Evolutionary conservation across 2,329 filamentous ascomycete genomes (phyloP).

Genomic region (Basipetospora sp.): DNA sequence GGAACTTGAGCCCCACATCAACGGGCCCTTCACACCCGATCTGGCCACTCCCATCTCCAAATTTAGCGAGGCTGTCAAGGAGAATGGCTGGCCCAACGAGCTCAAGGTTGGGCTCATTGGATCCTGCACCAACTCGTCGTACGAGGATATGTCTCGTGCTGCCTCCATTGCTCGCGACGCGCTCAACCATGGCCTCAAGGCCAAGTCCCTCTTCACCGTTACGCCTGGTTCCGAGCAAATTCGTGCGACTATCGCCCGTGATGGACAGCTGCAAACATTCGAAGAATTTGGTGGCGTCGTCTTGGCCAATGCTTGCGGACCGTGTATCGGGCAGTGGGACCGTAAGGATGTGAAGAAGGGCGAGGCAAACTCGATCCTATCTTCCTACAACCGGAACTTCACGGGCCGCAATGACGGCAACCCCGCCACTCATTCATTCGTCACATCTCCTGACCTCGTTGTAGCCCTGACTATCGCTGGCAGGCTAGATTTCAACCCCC

Average conservation of each 20-base stretch:
- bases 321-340: slow-evolving; percentile 92
- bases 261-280: slow-evolving; percentile 84
- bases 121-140: slow-evolving; percentile 86
- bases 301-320: slow-evolving; percentile 86
- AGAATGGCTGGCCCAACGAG: slow-evolving; percentile 90
- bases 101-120: slow-evolving; percentile 94
- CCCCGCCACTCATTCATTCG: slow-evolving; percentile 85
- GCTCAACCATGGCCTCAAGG: slow-evolving; percentile 80
- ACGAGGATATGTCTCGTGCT: slow-evolving; percentile 83
- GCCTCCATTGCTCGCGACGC: slow-evolving; percentile 86
- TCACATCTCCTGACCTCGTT: slow-evolving; percentile 78
- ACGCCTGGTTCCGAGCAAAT: slow-evolving; percentile 97
- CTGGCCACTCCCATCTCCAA: slow-evolving; percentile 94
- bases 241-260: slow-evolving; percentile 76
- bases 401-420: slow-evolving; percentile 95
- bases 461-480: slow-evolving; percentile 76
- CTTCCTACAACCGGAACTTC: slow-evolving; percentile 99
- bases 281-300: slow-evolving; percentile 93
- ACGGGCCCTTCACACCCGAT: slow-evolving; percentile 97
- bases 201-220: slow-evolving; percentile 84
- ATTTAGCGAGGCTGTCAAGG: slow-evolving; percentile 86
- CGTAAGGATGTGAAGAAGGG: slow-evolving; percentile 89
- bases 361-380: slow-evolving; percentile 88
- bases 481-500: slow-evolving; percentile 80
- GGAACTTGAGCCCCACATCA: slow-evolving; percentile 93